Base-by-base conservation (phyloP, 176 grass and related monocot species). In the Ananas comosus region DNA sequence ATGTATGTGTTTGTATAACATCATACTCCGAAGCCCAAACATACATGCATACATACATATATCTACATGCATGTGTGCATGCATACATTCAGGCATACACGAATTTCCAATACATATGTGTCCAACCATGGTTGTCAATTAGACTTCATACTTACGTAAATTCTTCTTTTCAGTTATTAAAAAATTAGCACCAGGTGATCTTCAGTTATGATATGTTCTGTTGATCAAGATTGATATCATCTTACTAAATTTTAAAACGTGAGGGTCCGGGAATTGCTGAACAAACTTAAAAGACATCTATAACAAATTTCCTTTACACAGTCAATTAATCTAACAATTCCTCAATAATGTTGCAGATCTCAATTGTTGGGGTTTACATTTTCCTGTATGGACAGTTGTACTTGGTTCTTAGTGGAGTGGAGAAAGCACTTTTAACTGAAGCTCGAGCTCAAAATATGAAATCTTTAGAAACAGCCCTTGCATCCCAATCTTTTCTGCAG, bases 401-500 rank as follows among this genome's bases (percentile, higher is more conserved):
- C 74, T 82, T 96, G 70, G 89, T 92, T 82, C 93, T 96, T 68
- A 96, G 93, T 71, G 93, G 93, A 25, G 67, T 96, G 64, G 83
- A 92, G 65, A 86, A 72, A 21, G 76, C 65, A 82, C 77, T 96
- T n/a, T 66, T 96, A 72, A 73, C 50, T 58, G 70, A 96, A 79
- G 83, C 93, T 64, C 73, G 73, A 71, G 81, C 75, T 63, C 84
- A 87, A 57, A 92, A 92, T 71, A 81, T 96, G 29, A 90, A 90
- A 58, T 96, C 93, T 24, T 83, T 96, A 68, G 88, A 96, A 81
- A 96, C 83, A 70, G 92, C 92, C 63, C 92, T 96, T 80, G 93
- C 83, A 80, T 96, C 93, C 72, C 93, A 96, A 67, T 96, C 89
- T 82, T 96, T 96, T 81, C 86, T 96, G 52, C 93, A 96, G 66